These are phyloP conservation scores for Alternaria solani DNA, from an alignment of 2,329 filamentous ascomycete genomes.

Conservation along the genomic window DNA sequence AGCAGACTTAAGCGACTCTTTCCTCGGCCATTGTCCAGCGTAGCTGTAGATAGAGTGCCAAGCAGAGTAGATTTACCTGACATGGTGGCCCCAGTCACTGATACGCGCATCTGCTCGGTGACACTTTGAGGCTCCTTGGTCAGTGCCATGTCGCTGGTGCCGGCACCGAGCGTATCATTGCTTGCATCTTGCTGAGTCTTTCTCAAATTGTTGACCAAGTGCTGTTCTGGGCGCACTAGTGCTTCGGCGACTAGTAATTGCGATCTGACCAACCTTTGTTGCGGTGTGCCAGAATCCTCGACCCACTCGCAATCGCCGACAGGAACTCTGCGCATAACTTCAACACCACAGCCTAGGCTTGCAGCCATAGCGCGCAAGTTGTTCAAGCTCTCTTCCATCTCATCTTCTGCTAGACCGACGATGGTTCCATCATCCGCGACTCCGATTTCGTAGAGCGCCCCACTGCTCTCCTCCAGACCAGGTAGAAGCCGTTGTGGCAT, in stretches of 20 bases:
- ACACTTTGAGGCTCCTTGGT: conserved; percentile 15
- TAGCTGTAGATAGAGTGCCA: conserved; percentile 86
- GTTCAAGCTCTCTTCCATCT: conserved; percentile 87
- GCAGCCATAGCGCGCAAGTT: conserved; percentile 91
- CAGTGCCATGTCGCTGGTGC: neutral
- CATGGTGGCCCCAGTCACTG: conserved; percentile 85
- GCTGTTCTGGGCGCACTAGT: conserved; percentile 72
- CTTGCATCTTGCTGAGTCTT: conserved; percentile 15
- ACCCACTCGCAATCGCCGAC: conserved; percentile 86
- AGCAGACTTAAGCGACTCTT: conserved; percentile 87
- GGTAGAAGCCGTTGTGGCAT: conserved; percentile 67
- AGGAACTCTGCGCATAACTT: conserved; percentile 80
- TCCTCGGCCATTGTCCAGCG: conserved; percentile 88
- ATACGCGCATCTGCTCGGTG: conserved; percentile 78
- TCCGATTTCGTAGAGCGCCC: conserved; percentile 94
- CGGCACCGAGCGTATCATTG: neutral
- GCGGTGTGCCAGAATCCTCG: conserved; percentile 54
- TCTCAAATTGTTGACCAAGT: conserved; percentile 32
- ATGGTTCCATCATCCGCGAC: conserved; percentile 94
- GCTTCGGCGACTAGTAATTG: conserved; percentile 90
- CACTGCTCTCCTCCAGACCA: conserved; percentile 89
- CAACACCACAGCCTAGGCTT: conserved; percentile 85
- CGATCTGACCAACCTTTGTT: conserved; percentile 35
- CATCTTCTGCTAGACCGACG: conserved; percentile 85
- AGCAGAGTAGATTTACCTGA: conserved; percentile 93